Evolutionary conservation across 129 eudicot species (phyloP).

Genomic region (Tanacetum coccineum): DNA sequence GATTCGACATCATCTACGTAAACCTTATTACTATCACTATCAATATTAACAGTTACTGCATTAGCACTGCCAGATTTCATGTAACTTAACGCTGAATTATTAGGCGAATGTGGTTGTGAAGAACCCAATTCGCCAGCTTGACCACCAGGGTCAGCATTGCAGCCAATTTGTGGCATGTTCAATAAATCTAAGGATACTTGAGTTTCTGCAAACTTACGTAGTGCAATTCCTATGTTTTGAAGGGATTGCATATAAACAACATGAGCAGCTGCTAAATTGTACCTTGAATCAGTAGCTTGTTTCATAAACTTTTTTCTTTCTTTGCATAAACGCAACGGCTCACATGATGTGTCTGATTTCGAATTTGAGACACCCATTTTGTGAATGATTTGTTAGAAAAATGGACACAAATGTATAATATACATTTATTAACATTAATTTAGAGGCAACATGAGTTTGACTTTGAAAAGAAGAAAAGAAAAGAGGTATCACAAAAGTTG

Average conservation of each 20-base stretch:
- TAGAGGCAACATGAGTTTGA: slow-evolving; percentile 1
- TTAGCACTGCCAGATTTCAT: slow-evolving; percentile 47
- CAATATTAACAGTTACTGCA: slow-evolving; percentile 48
- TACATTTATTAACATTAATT: neutral
- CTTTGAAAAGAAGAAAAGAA: neutral
- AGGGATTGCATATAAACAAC: slow-evolving; percentile 71
- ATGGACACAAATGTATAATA: neutral
- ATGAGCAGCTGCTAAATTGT: slow-evolving; percentile 81
- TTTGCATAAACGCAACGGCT: slow-evolving; percentile 68
- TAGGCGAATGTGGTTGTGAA: slow-evolving; percentile 29
- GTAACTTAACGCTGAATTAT: slow-evolving; percentile 43
- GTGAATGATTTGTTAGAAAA: neutral
- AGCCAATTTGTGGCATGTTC: slow-evolving; percentile 41
- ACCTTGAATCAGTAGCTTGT: slow-evolving; percentile 84
- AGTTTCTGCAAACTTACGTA: slow-evolving; percentile 63
- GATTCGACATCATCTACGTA: slow-evolving; percentile 46
- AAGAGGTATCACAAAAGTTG: neutral
- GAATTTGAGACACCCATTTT: slow-evolving; percentile 70
- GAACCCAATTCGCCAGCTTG: slow-evolving; percentile 24
- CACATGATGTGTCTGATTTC: slow-evolving; percentile 56
- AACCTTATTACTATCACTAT: slow-evolving; percentile 29
- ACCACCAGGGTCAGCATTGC: slow-evolving; percentile 31
- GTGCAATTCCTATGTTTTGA: slow-evolving; percentile 59
- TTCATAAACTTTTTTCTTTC: slow-evolving; percentile 63
- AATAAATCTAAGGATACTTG: slow-evolving; percentile 44